These are phyloP conservation scores for Polyporus arcularius DNA, from an alignment of 768 basidiomycete species.

Conservation along the genomic window DNA sequence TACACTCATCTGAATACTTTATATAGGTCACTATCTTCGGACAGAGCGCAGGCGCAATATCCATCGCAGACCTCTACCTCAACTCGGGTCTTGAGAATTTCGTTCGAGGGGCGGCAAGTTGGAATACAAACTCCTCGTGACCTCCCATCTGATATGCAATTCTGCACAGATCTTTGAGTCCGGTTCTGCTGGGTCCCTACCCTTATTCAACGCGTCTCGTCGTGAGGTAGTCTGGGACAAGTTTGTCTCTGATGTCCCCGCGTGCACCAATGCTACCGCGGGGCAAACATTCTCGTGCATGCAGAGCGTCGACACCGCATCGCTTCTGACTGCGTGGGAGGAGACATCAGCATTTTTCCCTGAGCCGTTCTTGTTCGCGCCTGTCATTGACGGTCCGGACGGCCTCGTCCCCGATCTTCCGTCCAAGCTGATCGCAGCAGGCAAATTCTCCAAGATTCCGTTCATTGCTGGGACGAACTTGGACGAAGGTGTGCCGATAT, in stretches of 20 bases:
- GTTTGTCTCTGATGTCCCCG: slow-evolving; percentile 28
- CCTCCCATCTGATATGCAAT: neutral
- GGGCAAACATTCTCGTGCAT: slow-evolving; percentile 4
- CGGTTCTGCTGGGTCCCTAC: slow-evolving; percentile 34
- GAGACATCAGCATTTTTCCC: neutral
- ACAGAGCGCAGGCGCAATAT: slow-evolving; percentile 42
- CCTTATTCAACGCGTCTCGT: slow-evolving; percentile 32
- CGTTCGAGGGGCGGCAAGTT: slow-evolving; percentile 26
- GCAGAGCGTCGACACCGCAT: neutral
- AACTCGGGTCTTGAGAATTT: slow-evolving; percentile 28
- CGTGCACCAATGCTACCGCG: neutral
- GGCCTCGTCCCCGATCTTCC: slow-evolving; percentile 43
- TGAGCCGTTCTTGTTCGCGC: slow-evolving; percentile 17
- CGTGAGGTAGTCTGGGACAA: slow-evolving; percentile 40
- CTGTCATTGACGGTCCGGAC: slow-evolving; percentile 43
- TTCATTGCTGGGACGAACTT: slow-evolving; percentile 47
- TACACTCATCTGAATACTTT: no score
- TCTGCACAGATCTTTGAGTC: slow-evolving; percentile 47
- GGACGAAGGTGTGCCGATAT: slow-evolving; percentile 43
- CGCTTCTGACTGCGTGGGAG: neutral
- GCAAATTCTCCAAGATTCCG: slow-evolving; percentile 41
- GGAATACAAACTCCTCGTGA: neutral
- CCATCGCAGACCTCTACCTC: slow-evolving; percentile 32
- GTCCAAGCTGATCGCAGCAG: slow-evolving; percentile 33
- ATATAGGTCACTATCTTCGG: slow-evolving; percentile 39